Evolutionary conservation across 768 basidiomycete genomes (phyloP).

Genomic region (Rhodotorula sphaerocarpa): DNA sequence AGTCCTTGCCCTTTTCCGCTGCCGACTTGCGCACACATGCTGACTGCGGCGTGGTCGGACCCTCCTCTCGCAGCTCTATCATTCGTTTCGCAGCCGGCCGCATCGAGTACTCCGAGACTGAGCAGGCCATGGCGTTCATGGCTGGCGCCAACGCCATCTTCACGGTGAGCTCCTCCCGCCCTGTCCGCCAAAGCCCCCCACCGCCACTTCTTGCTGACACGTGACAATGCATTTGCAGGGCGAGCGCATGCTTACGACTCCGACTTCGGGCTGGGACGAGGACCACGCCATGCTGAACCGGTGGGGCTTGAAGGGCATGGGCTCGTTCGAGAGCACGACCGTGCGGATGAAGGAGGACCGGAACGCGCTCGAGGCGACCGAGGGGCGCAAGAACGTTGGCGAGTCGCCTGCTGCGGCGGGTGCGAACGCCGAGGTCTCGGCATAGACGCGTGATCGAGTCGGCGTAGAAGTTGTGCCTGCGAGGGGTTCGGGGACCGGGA

Average conservation of each 20-base stretch:
- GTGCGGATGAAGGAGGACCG: slow-evolving; percentile 29
- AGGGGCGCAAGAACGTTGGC: slow-evolving; percentile 11
- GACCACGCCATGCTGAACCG: slow-evolving; percentile 89
- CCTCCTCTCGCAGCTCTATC: slow-evolving; percentile 50
- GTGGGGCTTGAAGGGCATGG: slow-evolving; percentile 88
- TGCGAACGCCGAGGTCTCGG: neutral
- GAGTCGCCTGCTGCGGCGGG: neutral
- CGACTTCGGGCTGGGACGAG: slow-evolving; percentile 78
- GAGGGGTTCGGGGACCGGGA: too few species aligned
- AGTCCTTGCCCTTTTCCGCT: too few species aligned
- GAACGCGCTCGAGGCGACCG: slow-evolving; percentile 21
- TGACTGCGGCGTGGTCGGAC: too few species aligned
- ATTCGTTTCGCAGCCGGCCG: slow-evolving; percentile 91
- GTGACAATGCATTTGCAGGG: slow-evolving; percentile 42
- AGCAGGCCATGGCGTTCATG: slow-evolving; percentile 98
- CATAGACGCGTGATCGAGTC: neutral
- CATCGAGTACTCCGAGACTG: slow-evolving; percentile 75
- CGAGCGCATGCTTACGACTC: slow-evolving; percentile 93
- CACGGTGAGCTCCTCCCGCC: slow-evolving; percentile 50
- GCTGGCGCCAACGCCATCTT: slow-evolving; percentile 97
- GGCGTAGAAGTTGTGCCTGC: neutral
- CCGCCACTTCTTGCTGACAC: neutral
- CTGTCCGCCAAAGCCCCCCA: neutral
- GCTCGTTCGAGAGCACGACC: slow-evolving; percentile 56
- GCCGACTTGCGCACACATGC: too few species aligned